Evolutionary conservation across 139 green algal species (phyloP).

Genomic region (Chlorella sp.): DNA sequence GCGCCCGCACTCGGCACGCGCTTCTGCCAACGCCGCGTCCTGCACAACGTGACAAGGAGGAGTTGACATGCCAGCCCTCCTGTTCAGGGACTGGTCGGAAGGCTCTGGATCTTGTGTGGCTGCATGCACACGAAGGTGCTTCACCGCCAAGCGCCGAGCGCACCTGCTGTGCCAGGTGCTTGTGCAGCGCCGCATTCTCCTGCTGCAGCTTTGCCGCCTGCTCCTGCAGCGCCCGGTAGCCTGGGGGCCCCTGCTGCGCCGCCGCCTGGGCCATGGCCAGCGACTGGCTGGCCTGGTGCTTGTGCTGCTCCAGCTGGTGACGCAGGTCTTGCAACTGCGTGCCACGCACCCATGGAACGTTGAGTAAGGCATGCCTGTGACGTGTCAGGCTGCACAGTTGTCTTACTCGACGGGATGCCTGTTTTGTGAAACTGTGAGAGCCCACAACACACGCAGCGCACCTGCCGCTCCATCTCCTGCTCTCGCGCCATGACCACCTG

Average conservation of each 20-base stretch:
- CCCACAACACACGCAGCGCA: too few relatives aligned
- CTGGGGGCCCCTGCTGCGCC: not conserved
- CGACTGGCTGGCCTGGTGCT: too few relatives aligned
- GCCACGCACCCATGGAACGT: too few relatives aligned
- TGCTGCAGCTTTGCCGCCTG: slow-evolving; percentile 11
- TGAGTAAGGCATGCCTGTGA: too few relatives aligned
- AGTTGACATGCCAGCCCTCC: too few relatives aligned
- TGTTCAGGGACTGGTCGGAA: too few relatives aligned
- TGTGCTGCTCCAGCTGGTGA: not conserved
- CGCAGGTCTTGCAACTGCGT: not conserved
- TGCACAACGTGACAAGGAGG: too few relatives aligned
- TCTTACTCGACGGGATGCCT: too few relatives aligned
- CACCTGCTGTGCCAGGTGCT: not conserved
- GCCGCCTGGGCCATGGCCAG: not conserved
- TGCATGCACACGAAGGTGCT: not conserved
- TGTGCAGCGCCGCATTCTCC: not conserved
- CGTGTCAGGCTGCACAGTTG: too few relatives aligned
- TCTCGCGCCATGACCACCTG: not conserved
- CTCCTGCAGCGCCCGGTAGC: not conserved
- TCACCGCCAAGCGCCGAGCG: not conserved
- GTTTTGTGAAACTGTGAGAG: too few relatives aligned
- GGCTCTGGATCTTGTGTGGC: too few relatives aligned
- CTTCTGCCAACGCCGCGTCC: not conserved
- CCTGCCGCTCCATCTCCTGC: slow-evolving; percentile 1
- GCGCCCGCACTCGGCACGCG: slow-evolving; percentile 1